Evolutionary conservation across 495 filamentous ascomycete species (phyloP).

Genomic region (Penicillium lividum): DNA sequence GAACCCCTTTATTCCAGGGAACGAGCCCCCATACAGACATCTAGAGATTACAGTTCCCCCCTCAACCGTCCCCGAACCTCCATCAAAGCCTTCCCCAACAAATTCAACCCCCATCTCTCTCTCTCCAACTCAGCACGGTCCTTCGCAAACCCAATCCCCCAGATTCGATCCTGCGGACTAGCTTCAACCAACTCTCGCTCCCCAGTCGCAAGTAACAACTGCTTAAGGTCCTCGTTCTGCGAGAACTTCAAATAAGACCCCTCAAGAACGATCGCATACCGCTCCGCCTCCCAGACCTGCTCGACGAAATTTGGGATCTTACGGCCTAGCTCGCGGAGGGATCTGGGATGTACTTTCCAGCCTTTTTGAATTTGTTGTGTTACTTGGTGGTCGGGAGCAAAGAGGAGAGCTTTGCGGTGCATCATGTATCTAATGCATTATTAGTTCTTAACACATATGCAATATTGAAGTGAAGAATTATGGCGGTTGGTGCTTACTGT

Average conservation of each 20-base stretch:
- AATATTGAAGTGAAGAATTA: too few relatives aligned
- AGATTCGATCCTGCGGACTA: constrained; percentile 14
- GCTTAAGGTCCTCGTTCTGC: constrained; percentile 10
- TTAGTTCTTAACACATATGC: too few relatives aligned
- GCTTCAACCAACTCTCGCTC: constrained; percentile 16
- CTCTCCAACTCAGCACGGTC: neutral
- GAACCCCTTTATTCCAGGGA: too few relatives aligned
- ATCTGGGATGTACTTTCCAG: constrained; percentile 12
- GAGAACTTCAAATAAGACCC: constrained; percentile 15
- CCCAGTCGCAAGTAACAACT: constrained; percentile 9
- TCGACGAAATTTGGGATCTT: constrained; percentile 13
- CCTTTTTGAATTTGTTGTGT: constrained; percentile 7
- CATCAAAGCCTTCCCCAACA: constrained; percentile 14
- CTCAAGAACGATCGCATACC: constrained; percentile 8
- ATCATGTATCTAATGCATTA: constrained; percentile 8
- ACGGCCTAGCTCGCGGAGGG: constrained; percentile 7
- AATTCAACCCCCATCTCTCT: constrained; percentile 12
- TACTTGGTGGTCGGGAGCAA: constrained; percentile 7
- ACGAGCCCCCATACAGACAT: too few relatives aligned
- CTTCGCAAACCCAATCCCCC: constrained; percentile 16
- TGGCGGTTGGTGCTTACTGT: neutral
- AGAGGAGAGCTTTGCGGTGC: constrained; percentile 15
- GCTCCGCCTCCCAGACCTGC: constrained; percentile 2
- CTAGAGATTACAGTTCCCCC: neutral
- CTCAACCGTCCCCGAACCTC: constrained; percentile 2